phyloP scores from a whole-genome alignment of 2,329 filamentous ascomycete genomes.

The Penicillium sp. region DNA sequence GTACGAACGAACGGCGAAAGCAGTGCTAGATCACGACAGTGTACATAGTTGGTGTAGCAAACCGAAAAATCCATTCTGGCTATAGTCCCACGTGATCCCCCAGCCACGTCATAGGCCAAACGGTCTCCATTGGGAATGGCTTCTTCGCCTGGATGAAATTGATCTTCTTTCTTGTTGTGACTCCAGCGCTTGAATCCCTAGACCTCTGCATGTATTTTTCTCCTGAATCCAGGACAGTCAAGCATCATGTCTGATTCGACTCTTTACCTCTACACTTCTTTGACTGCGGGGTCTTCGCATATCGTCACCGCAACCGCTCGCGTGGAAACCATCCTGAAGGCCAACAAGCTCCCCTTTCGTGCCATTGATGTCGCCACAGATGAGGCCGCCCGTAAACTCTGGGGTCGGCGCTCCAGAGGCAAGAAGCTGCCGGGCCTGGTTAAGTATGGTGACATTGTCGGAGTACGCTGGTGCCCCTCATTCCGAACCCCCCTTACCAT shows the following conservation, averaged over 20 bases:
- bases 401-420: conserved; percentile 76
- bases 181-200: neutral
- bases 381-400: conserved; percentile 79
- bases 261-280: conserved; percentile 91
- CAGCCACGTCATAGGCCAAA: conserved; percentile 9
- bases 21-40: neutral
- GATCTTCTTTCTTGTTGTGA: neutral
- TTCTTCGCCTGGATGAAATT: neutral
- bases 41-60: neutral
- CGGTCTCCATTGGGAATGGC: neutral
- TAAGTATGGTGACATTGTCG: conserved; percentile 77
- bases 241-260: conserved; percentile 48
- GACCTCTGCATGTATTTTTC: neutral
- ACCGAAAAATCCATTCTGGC: no score
- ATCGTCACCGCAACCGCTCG: conserved; percentile 94
- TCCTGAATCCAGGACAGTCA: no score
- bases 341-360: conserved; percentile 89
- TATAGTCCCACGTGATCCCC: conserved; percentile 11
- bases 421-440: conserved; percentile 85
- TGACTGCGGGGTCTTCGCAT: conserved; percentile 91
- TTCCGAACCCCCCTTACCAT: neutral
- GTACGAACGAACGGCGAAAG: neutral
- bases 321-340: conserved; percentile 90
- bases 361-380: conserved; percentile 88
- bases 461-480: conserved; percentile 52